Base-by-base conservation (phyloP, 73 alveolate genomes). In the Paramecium bursaria region DNA sequence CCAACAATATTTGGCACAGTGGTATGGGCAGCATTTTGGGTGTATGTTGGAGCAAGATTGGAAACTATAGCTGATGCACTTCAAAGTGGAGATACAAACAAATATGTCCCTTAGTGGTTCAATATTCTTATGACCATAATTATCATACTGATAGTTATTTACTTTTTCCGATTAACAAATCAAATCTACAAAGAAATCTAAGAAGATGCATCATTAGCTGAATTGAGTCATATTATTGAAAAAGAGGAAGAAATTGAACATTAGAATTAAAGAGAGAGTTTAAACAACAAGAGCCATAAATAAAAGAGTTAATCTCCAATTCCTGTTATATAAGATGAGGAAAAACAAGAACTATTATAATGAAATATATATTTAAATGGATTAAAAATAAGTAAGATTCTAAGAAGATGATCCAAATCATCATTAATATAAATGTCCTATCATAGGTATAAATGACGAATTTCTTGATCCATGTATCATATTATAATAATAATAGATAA, bases 11-110 rank as follows among this genome's bases (percentile, higher is more conserved):
- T 67, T 39, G 82, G 82, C 2, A 67, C 82, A 0, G 82, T 67
- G 3, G 55, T 67, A 7, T 67, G 82, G 82, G 53, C 60, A 39
- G 82, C 50, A 42, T 67, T 67, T 23, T 67, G 82, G 82, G 82
- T 67, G 11, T 67, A 67, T 67, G 22, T 67, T 35, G 82, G 82
- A 7, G 17, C 82, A 1, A 67, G 44, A 11, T 67, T 67, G 44
- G 82, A 67, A 31, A 39, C 82, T 25, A 25, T 67, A 17, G 39
- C 82, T 67, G 82, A 67, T 35, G 30, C 35, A 67, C 35, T 67
- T 11, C 21, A 31, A 67, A 9, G 60, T 39, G 82, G 82, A 67
- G 82, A 67, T 21, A 67, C 82, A n/a, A 42, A 44, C 10, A 31
- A 42, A 25, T 67, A 67, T 67, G 55, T 67, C 0, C 82, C 82